phyloP scores from a whole-genome alignment of 495 filamentous ascomycete genomes.

The Penicillium waksmanii region DNA sequence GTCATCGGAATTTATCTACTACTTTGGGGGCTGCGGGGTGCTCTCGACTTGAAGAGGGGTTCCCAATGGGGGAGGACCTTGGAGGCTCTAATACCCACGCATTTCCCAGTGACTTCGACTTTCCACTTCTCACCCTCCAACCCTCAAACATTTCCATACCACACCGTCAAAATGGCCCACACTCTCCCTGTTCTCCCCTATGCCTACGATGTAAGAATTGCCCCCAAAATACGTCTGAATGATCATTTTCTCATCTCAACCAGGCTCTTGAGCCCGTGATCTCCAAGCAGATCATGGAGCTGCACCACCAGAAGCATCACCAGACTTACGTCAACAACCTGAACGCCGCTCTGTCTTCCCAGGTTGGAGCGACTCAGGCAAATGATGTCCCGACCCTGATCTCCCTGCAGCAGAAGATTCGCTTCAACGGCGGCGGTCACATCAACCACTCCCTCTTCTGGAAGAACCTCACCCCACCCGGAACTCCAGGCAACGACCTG shows the following conservation, averaged over 20 bases:
- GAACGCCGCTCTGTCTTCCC: constrained; percentile 56
- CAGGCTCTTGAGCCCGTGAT: constrained; percentile 89
- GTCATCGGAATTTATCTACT: neutral
- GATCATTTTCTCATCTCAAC: neutral
- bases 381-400: constrained; percentile 64
- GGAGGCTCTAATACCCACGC: constrained; percentile 3
- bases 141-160: constrained; percentile 15
- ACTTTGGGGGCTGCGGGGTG: constrained; percentile 25
- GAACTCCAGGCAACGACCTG: constrained; percentile 66
- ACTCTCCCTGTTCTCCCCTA: constrained; percentile 49
- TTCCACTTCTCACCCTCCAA: neutral
- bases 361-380: constrained; percentile 46
- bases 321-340: constrained; percentile 68
- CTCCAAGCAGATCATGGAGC: constrained; percentile 94
- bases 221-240: neutral
- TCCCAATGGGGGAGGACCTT: constrained; percentile 22
- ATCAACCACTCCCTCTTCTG: constrained; percentile 94
- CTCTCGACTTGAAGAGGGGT: constrained; percentile 14
- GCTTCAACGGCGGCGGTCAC: constrained; percentile 94
- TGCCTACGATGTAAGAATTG: constrained; percentile 42
- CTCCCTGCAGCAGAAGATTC: constrained; percentile 78
- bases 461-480: constrained; percentile 80
- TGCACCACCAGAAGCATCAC: constrained; percentile 71
- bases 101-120: neutral
- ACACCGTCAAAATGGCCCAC: constrained; percentile 19